Base-by-base conservation (phyloP, 2,329 filamentous ascomycete genomes). In the Colletotrichum sp. region DNA sequence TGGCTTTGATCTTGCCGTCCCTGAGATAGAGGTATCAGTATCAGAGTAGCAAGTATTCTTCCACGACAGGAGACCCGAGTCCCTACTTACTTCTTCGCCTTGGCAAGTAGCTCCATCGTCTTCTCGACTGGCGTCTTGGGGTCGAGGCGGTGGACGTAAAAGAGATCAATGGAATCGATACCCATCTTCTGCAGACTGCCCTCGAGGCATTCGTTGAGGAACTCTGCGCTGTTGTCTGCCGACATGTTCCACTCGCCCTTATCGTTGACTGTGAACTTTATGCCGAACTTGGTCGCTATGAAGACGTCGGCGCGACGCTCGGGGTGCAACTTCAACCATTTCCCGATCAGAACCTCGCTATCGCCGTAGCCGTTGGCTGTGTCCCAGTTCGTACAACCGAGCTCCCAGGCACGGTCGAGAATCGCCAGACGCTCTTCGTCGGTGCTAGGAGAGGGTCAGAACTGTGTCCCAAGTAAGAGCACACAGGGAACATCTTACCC, bases 91-190 rank as follows among this genome's bases (percentile, higher is more conserved):
- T 52, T 52, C 44, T 52, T 52, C n/a, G 44, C 44, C 10, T 52
- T 52, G 6, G 44, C 44, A 6, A 52, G 16, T 18, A 21, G n/a
- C 44, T 52, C 44, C 44, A 52, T 52, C 10, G 44, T 52, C n/a
- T 52, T 52, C 44, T 89, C 87, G 21, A 87, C 83, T 1, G 88
- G 87, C 2, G 86, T 87, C 30, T 83, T 80, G 10, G 83, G 82
- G 68, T 90, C 87, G 18, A 89, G 78, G 2, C 90, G 86, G 78
- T 91, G 89, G 69, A 88, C 85, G 78, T 91, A 90, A 78, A 89
- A 87, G 30, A 93, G 84, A 79, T 93, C 91, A 75, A 93, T 88
- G 68, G 88, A 87, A 6, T 87, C 84, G 2, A 89, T 86, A 1
- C 88, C 87, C 3, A 93, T 82, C 30, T 85, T 83, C 79, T 85